phyloP scores from a whole-genome alignment of 345 rosid species.

The Rubroshorea leprosula region DNA sequence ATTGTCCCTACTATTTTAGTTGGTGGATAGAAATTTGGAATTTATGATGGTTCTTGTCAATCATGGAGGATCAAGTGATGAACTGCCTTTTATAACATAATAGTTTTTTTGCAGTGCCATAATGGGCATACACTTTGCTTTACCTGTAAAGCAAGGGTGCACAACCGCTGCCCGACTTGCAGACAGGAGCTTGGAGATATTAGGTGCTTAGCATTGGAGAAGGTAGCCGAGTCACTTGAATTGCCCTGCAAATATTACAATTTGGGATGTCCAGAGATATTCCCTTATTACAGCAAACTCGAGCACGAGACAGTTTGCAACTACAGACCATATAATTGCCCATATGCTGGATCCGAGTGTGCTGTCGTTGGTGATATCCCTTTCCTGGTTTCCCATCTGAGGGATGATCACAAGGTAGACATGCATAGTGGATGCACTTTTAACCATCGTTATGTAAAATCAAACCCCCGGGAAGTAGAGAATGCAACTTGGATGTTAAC shows the following conservation, averaged over 20 bases:
- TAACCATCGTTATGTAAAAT: slow-evolving; percentile 76
- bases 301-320: slow-evolving; percentile 66
- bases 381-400: slow-evolving; percentile 63
- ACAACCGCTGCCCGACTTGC: slow-evolving; percentile 73
- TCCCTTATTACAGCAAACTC: slow-evolving; percentile 73
- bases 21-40: not conserved
- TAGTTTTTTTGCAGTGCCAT: slow-evolving; percentile 52
- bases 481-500: slow-evolving; percentile 78
- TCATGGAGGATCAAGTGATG: slow-evolving; percentile 7
- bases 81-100: slow-evolving; percentile 5
- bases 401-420: slow-evolving; percentile 81
- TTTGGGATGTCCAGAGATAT: slow-evolving; percentile 75
- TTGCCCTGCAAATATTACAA: slow-evolving; percentile 66
- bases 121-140: slow-evolving; percentile 81
- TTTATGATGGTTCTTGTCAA: slow-evolving; percentile 2
- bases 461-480: slow-evolving; percentile 80
- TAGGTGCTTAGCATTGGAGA: slow-evolving; percentile 75
- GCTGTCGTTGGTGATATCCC: slow-evolving; percentile 59
- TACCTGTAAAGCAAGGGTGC: slow-evolving; percentile 74
- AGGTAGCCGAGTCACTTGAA: slow-evolving; percentile 78
- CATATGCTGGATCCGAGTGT: slow-evolving; percentile 80
- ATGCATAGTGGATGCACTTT: slow-evolving; percentile 75
- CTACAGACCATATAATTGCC: slow-evolving; percentile 72
- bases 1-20: not conserved
- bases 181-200: slow-evolving; percentile 81